Evolutionary conservation across 805 yeast species (phyloP).

Genomic region (Saturnispora serradocipensis): DNA sequence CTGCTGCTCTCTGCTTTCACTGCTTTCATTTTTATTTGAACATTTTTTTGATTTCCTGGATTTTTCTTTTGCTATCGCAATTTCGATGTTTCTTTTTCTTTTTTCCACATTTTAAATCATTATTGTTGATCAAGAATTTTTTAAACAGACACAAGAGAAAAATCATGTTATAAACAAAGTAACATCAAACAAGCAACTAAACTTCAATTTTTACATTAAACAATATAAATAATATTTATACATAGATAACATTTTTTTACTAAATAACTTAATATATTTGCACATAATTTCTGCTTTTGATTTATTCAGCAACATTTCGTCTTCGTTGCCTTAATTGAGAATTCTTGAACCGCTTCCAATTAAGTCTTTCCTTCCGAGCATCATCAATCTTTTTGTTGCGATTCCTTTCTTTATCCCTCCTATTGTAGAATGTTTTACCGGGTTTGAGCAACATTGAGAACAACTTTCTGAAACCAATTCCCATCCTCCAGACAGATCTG

Average conservation of each 20-base stretch:
- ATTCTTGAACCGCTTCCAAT: neutral
- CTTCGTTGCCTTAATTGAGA: neutral
- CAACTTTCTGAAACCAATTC: neutral
- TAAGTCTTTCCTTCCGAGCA: neutral
- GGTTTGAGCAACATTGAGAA: neutral
- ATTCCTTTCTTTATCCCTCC: neutral
- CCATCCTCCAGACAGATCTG: conserved; percentile 14
- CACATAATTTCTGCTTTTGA: neutral
- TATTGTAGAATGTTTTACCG: neutral
- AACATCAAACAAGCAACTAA: neutral
- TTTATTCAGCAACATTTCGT: neutral
- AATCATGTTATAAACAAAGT: neutral
- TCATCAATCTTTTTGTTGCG: neutral
- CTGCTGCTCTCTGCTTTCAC: neutral
- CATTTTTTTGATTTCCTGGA: neutral
- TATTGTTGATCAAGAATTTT: neutral
- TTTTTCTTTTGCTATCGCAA: neutral
- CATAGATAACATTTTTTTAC: neutral
- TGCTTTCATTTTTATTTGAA: neutral
- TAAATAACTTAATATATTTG: conserved; percentile 1
- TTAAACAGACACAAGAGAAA: neutral
- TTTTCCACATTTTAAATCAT: neutral
- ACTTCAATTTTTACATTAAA: neutral
- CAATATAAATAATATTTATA: neutral
- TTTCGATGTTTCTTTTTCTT: neutral